Evolutionary conservation across 1,284 basidiomycete genomes (phyloP), one percentile per base, ranked within the genome.

Genomic region (Ceratobasidium sp.): DNA sequence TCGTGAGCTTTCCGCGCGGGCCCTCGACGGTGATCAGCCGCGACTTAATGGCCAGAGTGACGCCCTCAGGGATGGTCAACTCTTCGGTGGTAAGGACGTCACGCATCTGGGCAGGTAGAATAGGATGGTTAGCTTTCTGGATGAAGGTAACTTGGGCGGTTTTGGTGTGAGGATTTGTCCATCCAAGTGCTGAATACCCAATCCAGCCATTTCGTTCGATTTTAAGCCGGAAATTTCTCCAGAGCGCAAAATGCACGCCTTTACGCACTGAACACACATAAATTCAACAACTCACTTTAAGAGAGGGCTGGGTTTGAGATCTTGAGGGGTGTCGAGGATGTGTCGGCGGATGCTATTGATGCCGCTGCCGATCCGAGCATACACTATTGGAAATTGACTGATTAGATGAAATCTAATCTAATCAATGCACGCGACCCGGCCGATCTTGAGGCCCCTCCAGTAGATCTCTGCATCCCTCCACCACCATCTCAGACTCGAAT

Each of bases 41-140:
- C 79, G 96, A 90, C 87, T 97, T 97, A 86, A 98, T 89, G 81
- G 85, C 83, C 79, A 98, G 90, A 75, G 91, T 90, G 81, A 99
- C 92, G 80, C 89, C 91, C 82, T 92, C 90, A 76, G 97, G 97
- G 81, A 98, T 90, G 78, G 89, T 88, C 85, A 98, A 91, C 85
- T 95, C 93, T 93, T 99, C 97, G 79, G 93, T 95, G 87, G 94
- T 90, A 87, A 94, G 90, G 83, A 96, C 89, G 89, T 95, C 93
- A 85, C 90, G 92, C 94, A 96, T 96, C 90, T 94, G 45, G 45
- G 27, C 7, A 33, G 33, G 59, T 62, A n/a, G 66, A 24, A 60
- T n/a, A 41, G n/a, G 19, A 44, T 60, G 17, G 50, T 67, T 44
- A 67, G 27, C 31, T 56, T 33, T 45, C 47, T 54, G 29, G 33